phyloP scores from a whole-genome alignment of 805 yeast species.

The Nakazawaea peltata region DNA sequence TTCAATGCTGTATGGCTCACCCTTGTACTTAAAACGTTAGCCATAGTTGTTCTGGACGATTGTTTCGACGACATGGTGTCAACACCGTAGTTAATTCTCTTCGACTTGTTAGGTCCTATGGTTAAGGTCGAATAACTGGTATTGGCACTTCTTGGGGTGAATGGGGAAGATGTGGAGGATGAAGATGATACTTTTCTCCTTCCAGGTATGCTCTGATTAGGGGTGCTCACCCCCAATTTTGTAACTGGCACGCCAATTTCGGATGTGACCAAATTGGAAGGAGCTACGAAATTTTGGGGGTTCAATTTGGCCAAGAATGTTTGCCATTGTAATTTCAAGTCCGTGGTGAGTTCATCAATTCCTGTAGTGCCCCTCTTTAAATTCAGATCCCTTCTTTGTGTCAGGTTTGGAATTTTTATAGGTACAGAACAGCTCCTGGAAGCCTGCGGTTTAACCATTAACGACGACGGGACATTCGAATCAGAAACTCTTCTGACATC shows the following conservation, averaged over 20 bases:
- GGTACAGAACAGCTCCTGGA: background rate
- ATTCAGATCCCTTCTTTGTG: too few species aligned
- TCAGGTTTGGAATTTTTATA: too few species aligned
- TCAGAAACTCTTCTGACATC: too few species aligned
- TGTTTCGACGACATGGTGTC: too few species aligned
- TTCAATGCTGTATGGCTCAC: slow-evolving; percentile 39
- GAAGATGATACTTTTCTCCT: slow-evolving; percentile 16
- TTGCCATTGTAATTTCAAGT: slow-evolving; percentile 5
- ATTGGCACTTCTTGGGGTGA: slow-evolving; percentile 8
- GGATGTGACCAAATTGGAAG: slow-evolving; percentile 20
- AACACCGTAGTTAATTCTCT: slow-evolving; percentile 36
- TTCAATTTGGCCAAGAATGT: slow-evolving; percentile 7
- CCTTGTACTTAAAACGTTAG: slow-evolving; percentile 24
- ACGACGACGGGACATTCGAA: background rate
- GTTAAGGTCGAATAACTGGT: slow-evolving; percentile 31
- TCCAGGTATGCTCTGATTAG: too few species aligned
- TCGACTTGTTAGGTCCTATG: slow-evolving; percentile 33
- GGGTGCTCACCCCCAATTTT: too few species aligned
- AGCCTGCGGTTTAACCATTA: background rate
- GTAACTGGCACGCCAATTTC: slow-evolving; percentile 23
- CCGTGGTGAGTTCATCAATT: too few species aligned
- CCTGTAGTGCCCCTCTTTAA: too few species aligned
- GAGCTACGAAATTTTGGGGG: slow-evolving; percentile 21
- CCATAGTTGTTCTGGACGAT: slow-evolving; percentile 28
- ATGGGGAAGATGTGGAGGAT: slow-evolving; percentile 9